phyloP scores from a whole-genome alignment of 257 asterid genomes.

The Echites panduratus region DNA sequence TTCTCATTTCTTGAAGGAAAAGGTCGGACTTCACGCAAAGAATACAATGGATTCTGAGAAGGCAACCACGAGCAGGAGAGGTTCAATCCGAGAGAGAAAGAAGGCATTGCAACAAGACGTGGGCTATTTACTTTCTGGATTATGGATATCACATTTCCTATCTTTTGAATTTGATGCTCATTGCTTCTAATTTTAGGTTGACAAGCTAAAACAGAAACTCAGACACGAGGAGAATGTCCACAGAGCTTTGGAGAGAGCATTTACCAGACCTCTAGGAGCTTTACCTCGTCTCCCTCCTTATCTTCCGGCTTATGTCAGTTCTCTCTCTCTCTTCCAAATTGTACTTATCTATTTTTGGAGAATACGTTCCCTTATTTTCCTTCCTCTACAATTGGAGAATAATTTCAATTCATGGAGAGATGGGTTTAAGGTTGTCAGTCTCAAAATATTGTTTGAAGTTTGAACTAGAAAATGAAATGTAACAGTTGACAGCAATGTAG shows the following conservation, averaged over 20 bases:
- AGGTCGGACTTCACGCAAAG: constrained; percentile 35
- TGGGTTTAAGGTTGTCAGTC: neutral
- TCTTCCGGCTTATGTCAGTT: constrained; percentile 76
- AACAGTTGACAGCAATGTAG: neutral
- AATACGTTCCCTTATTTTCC: neutral
- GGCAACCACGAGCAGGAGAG: constrained; percentile 35
- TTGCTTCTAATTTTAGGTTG: constrained; percentile 47
- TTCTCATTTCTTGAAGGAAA: constrained; percentile 44
- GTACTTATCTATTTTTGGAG: neutral
- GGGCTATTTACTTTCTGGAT: constrained; percentile 4
- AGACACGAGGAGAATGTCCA: constrained; percentile 91
- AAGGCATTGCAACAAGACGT: constrained; percentile 85
- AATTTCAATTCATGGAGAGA: neutral
- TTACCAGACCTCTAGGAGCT: constrained; percentile 82
- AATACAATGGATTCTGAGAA: constrained; percentile 47
- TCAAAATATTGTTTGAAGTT: too few relatives aligned
- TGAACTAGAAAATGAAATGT: neutral
- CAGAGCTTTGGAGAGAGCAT: constrained; percentile 88
- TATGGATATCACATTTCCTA: neutral
- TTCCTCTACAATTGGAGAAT: neutral
- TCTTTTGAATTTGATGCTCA: neutral
- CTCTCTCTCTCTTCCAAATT: constrained; percentile 1
- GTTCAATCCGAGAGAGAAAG: constrained; percentile 55
- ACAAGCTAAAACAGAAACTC: constrained; percentile 77
- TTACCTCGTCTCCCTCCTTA: constrained; percentile 95